Conservation (phyloP, 148 eudicot species). For the Fagopyrum homotropicum region DNA sequence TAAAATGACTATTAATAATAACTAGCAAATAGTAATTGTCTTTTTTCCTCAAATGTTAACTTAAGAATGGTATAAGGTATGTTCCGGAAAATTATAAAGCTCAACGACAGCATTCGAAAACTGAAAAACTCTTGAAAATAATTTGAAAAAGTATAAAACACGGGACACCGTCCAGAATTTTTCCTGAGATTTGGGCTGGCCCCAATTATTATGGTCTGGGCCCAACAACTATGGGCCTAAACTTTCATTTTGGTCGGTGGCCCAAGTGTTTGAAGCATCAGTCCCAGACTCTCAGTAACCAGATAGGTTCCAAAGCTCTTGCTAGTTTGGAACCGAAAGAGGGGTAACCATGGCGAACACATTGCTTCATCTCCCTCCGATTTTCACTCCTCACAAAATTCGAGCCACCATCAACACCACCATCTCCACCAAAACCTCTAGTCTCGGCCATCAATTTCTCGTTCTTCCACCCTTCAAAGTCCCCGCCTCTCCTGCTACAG, state of each 20-base stretch:
- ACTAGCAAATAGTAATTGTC: too few species aligned
- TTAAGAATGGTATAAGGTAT: too few species aligned
- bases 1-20: too few species aligned
- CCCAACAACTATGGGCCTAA: too few species aligned
- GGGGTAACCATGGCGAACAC: constrained; percentile 26
- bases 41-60: too few species aligned
- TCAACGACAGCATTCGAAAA: too few species aligned
- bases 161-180: too few species aligned
- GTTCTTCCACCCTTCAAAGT: constrained; percentile 13
- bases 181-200: background rate
- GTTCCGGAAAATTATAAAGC: too few species aligned
- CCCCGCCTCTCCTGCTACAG: constrained; percentile 11
- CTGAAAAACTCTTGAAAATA: too few species aligned
- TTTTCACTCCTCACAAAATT: constrained; percentile 20
- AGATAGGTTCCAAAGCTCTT: background rate
- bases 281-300: background rate
- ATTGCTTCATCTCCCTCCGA: constrained; percentile 18
- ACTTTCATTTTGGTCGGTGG: background rate
- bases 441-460: constrained; percentile 10
- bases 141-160: too few species aligned
- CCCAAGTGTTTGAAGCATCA: background rate
- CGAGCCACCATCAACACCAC: background rate
- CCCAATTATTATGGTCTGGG: too few species aligned
- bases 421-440: background rate
- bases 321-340: background rate